Conservation (phyloP, 495 filamentous ascomycete genomes). For the Trichoderma virens region DNA sequence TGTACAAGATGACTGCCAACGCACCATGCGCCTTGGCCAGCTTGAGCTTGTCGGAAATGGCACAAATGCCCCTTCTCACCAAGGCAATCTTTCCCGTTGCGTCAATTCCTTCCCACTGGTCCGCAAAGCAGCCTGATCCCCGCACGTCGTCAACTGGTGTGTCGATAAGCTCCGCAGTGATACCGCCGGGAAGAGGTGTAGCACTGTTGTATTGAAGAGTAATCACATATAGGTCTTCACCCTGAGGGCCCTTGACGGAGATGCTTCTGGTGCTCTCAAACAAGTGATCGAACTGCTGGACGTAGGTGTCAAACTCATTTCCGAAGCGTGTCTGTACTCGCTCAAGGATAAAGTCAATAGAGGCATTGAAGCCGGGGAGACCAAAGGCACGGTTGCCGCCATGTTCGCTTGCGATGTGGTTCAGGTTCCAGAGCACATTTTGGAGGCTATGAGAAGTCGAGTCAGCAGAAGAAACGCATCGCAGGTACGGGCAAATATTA, state of each 20-base stretch:
- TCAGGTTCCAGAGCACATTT: constrained; percentile 3
- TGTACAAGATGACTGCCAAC: constrained; percentile 25
- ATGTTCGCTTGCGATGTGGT: constrained; percentile 33
- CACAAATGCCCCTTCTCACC: constrained; percentile 31
- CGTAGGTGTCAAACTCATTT: constrained; percentile 23
- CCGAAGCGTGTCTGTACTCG: constrained; percentile 20
- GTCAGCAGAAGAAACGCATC: neutral
- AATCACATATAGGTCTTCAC: constrained; percentile 27
- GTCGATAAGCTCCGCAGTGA: constrained; percentile 31
- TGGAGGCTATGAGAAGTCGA: neutral
- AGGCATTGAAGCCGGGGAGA: constrained; percentile 36
- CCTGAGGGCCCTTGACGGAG: constrained; percentile 24
- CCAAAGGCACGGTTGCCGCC: constrained; percentile 44
- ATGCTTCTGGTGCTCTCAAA: constrained; percentile 33
- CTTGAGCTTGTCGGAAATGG: constrained; percentile 23
- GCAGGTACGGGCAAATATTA: neutral
- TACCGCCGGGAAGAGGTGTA: constrained; percentile 30
- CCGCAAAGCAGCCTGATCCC: constrained; percentile 27
- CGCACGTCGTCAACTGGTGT: constrained; percentile 25
- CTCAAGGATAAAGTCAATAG: constrained; percentile 34
- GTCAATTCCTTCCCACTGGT: constrained; percentile 26
- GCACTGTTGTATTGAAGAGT: constrained; percentile 36
- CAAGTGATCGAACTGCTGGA: constrained; percentile 35
- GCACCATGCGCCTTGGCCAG: constrained; percentile 19
- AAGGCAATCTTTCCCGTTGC: constrained; percentile 40